Evolutionary conservation across 768 basidiomycete species (phyloP), one percentile per base, ranked within the genome.

Genomic region (Tylopilus intermedius): DNA sequence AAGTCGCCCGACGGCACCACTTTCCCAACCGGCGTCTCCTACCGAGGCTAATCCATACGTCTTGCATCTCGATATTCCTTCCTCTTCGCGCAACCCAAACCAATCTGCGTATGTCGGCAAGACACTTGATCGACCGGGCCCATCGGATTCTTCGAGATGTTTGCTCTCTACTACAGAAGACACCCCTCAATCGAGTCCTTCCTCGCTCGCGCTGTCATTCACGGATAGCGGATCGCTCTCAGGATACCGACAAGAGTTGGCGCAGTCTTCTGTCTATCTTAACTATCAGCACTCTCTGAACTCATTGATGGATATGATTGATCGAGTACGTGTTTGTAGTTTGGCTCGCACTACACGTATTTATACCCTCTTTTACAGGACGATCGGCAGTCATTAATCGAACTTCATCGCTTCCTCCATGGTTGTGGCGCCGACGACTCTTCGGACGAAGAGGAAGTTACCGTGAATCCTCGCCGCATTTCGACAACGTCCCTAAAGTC

Each of bases 261-360:
- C 59, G 14, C 63, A 68, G 50, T 82, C 83, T 2, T 60, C 74
- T 22, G 77, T 85, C 45, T 92, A 90, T 68, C 73, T 79, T 58
- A 86, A 90, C 56, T 90, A 89, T 61, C 83, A 88, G 52, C 81
- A 87, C 56, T 92, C 90, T 26, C 69, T 92, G 57, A 84, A 85
- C 56, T 90, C 90, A n/a, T 71, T 92, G 51, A 74, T 79, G 52
- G 87, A 89, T 62, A 90, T 92, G 54, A 74, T 92, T 33, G 87
- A 90, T 64, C 74, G 85, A 60, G 89, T 91, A 66, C 50, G 84
- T 74, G 24, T 48, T 46, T 37, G 30, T 44, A n/a, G 41, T 44
- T 22, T 40, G 18, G 4, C 1, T 35, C 24, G 14, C 51, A 37
- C 22, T 48, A 42, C 24, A 26, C 29, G 56, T 51, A 42, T 56